Percentiles rank a stretch among this genome's conserved stretches.
Evolutionary conservation across 768 basidiomycete genomes (phyloP).

Genomic region (Amanita polypyramis): DNA sequence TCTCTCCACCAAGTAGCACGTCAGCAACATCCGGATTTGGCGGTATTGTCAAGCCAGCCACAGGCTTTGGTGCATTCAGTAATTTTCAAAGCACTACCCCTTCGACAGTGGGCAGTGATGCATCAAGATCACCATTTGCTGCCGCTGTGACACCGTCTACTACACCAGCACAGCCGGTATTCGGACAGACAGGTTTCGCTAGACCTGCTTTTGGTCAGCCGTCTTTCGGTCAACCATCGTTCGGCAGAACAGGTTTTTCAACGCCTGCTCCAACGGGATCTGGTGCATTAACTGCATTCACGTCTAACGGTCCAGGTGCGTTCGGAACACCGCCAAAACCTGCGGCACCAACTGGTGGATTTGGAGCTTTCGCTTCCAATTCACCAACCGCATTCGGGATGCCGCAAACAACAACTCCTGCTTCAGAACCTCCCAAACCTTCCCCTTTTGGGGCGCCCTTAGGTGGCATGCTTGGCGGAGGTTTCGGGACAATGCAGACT

Average conservation of each 20-base stretch:
- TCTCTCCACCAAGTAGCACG: slow-evolving; percentile 16
- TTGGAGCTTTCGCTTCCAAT: slow-evolving; percentile 14
- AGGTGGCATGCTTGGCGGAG: neutral
- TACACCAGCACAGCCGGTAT: slow-evolving; percentile 25
- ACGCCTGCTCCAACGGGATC: neutral
- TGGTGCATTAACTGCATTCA: slow-evolving; percentile 7
- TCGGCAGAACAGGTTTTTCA: slow-evolving; percentile 15
- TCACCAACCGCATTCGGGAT: slow-evolving; percentile 8
- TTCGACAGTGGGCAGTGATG: slow-evolving; percentile 5
- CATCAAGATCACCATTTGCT: neutral
- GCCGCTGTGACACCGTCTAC: slow-evolving; percentile 8
- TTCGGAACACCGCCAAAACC: slow-evolving; percentile 8
- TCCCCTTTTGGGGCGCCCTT: neutral
- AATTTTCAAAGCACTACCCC: slow-evolving; percentile 1
- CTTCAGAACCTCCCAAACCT: slow-evolving; percentile 1
- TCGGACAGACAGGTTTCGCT: slow-evolving; percentile 19
- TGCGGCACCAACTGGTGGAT: slow-evolving; percentile 7
- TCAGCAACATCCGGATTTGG: slow-evolving; percentile 18
- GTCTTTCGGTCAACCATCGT: slow-evolving; percentile 13
- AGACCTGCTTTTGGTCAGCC: slow-evolving; percentile 19
- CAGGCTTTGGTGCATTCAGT: slow-evolving; percentile 9
- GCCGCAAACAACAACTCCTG: neutral
- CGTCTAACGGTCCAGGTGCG: slow-evolving; percentile 10
- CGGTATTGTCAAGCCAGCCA: slow-evolving; percentile 22
- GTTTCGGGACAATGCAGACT: neutral